A percentile compares a stretch with the other conserved stretches of the same genome.
Evolutionary conservation across 805 yeast species (phyloP).

Genomic region (Cyberlindnera nakhonratchasimensis): DNA sequence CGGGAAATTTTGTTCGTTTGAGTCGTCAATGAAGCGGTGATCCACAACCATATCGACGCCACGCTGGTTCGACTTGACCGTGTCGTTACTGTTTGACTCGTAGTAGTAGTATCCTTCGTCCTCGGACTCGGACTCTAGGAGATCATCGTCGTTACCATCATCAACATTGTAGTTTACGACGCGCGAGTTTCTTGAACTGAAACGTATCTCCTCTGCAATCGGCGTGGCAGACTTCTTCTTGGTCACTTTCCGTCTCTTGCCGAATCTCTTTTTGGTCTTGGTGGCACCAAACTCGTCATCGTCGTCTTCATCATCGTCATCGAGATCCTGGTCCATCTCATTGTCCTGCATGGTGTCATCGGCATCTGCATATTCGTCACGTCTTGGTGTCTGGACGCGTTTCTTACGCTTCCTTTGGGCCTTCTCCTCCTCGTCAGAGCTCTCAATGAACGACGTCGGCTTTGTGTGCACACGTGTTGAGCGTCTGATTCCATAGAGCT

Average conservation of each 20-base stretch:
- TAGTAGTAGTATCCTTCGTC: conserved; percentile 23
- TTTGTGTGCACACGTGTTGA: conserved; percentile 48
- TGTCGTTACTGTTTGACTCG: conserved; percentile 25
- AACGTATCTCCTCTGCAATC: conserved; percentile 55
- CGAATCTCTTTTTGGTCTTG: conserved; percentile 27
- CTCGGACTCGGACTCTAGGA: conserved; percentile 31
- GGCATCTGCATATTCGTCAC: conserved; percentile 19
- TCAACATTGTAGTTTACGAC: conserved; percentile 78
- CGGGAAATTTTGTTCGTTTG: conserved; percentile 28
- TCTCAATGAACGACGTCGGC: conserved; percentile 21
- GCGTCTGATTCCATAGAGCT: conserved; percentile 77
- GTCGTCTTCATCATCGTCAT: conserved; percentile 34
- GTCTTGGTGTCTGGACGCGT: conserved; percentile 14
- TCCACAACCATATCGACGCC: conserved; percentile 51
- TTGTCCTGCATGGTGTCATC: conserved; percentile 31
- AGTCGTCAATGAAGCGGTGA: conserved; percentile 44
- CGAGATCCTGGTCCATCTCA: conserved; percentile 22
- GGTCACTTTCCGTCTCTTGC: conserved; percentile 19
- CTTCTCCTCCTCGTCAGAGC: conserved; percentile 25
- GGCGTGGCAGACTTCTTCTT: conserved; percentile 17
- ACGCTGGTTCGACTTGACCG: conserved; percentile 27
- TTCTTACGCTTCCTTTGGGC: conserved; percentile 30
- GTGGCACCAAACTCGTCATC: conserved; percentile 38
- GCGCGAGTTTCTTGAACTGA: conserved; percentile 64
- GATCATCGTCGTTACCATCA: conserved; percentile 46